phyloP scores from a whole-genome alignment of 2,329 filamentous ascomycete genomes.

The Graphilbum fragrans region DNA sequence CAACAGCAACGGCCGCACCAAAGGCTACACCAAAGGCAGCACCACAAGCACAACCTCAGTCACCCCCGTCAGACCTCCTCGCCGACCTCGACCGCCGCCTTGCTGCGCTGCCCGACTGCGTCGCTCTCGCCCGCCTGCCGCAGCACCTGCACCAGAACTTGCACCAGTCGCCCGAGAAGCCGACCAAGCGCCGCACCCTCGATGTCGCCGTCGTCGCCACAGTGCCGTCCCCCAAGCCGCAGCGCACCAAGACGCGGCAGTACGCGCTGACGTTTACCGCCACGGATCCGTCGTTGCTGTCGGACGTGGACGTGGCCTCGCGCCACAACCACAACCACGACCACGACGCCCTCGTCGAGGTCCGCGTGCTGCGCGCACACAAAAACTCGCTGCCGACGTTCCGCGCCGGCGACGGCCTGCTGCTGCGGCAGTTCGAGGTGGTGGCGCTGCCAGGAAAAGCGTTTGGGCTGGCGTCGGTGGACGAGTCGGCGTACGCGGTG shows the following conservation, averaged over 20 bases:
- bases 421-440: slow-evolving; percentile 44
- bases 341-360: slow-evolving; percentile 36
- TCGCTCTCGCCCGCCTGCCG: slow-evolving; percentile 39
- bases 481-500: slow-evolving; percentile 49
- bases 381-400: slow-evolving; percentile 43
- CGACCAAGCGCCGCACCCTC: slow-evolving; percentile 16
- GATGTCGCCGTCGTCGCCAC: slow-evolving; percentile 45
- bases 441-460: slow-evolving; percentile 39
- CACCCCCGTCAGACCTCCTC: slow-evolving; percentile 26
- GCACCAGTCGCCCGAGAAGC: not conserved
- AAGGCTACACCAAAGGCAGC: too few species aligned
- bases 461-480: slow-evolving; percentile 42
- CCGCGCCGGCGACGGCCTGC: slow-evolving; percentile 42
- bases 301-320: not conserved
- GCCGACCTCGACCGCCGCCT: slow-evolving; percentile 33
- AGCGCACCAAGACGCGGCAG: slow-evolving; percentile 43
- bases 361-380: slow-evolving; percentile 47
- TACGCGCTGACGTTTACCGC: slow-evolving; percentile 47
- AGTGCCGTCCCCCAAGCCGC: slow-evolving; percentile 27
- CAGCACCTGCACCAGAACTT: slow-evolving; percentile 27
- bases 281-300: slow-evolving; percentile 30
- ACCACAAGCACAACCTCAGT: not conserved
- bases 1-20: too few species aligned
- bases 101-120: slow-evolving; percentile 38
- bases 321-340: slow-evolving; percentile 24